Base-by-base conservation (phyloP, 169 alveolate species). In the Plasmodium fragile region DNA sequence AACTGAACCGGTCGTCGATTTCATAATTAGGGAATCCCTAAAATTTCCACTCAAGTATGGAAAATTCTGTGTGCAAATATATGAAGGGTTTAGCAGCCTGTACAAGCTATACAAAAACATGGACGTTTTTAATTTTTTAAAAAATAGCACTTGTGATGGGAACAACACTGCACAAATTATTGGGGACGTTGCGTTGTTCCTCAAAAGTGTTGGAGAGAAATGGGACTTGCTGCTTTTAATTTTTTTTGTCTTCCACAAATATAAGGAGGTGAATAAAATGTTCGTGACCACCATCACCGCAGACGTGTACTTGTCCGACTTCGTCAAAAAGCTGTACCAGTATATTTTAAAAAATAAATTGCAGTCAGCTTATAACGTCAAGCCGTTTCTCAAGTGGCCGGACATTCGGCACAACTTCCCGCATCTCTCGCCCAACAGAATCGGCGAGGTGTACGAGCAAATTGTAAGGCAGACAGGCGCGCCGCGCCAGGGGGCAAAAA, bases 321-420 rank as follows among this genome's bases (percentile, higher is more conserved):
- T 87, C 70, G 83, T 36, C 71, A 65, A 36, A 55, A 75, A 77
- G 81, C 81, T 87, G 36, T 87, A 87, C 81, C 84, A 78, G 81
- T 87, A 45, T 65, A 87, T 87, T 87, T 87, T 87, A 34, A 55
- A 75, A 78, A 55, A 55, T 59, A 65, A 59, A 41, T 77, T 87
- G 70, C 93, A 78, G 81, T 22, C 79, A 13, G 41, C 90, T 18
- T 78, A 87, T 59, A 87, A 72, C n/a, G 81, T 87, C 16, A 87
- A 78, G 69, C 93, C 93, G 73, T 87, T 87, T 78, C 70, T 87
- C 53, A 87, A 87, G 71, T 87, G 93, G 93, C 93, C 93, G 55
- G 89, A 87, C 78, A 87, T 87, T 78, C 79, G 81, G 53, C 87
- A 87, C 53, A 77, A 87, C 89, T 87, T 87, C 16, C 93, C 93